Evolutionary conservation across 352 stramenopile genomes (phyloP), one percentile per base, ranked within the genome.

Genomic region (Ophiocytium majus): DNA sequence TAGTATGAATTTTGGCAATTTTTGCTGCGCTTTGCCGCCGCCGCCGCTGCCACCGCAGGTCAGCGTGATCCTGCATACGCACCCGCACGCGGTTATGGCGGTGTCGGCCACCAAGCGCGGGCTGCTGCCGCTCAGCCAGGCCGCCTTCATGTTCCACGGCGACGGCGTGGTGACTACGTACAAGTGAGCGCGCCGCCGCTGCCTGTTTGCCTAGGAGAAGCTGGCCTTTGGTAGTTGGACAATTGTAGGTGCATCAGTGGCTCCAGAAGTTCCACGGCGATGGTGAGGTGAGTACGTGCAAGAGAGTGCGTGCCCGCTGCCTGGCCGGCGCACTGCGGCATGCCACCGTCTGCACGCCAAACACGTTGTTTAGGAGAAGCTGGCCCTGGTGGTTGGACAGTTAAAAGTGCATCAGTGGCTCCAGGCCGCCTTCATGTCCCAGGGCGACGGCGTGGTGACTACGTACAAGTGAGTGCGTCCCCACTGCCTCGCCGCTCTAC

Each of bases 61-160:
- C 34, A 50, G 9, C 43, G 34, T 80, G 43, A 50, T 80, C 5
- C 28, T 80, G 19, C 75, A 80, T n/a, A 80, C 34, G 28, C 75
- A 80, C 75, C 75, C 75, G 35, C 35, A 23, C 19, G 75, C 75
- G 17, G 75, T 80, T n/a, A 80, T 80, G 75, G 75, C 75, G 5
- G 75, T 80, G 35, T 9, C 35, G 35, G 75, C 14, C 5, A 50
- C 28, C 17, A 50, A 80, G 23, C 5, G 5, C 9, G 75, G 75
- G 23, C 75, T 80, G 19, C 75, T 80, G 75, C 75, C 75, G 43
- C 9, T 80, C 9, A 57, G 28, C 19, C 75, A 80, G 23, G 75
- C 75, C 19, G 75, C 75, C 35, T 80, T 80, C 75, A 57, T 80
- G 28, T 50, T 80, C 75, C 43, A 80, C 43, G 71, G 71, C 34